Evolutionary conservation across 164 flowering plant genomes (phyloP), one percentile per base, ranked within the genome.

Genomic region (Chimonanthus salicifolius): DNA sequence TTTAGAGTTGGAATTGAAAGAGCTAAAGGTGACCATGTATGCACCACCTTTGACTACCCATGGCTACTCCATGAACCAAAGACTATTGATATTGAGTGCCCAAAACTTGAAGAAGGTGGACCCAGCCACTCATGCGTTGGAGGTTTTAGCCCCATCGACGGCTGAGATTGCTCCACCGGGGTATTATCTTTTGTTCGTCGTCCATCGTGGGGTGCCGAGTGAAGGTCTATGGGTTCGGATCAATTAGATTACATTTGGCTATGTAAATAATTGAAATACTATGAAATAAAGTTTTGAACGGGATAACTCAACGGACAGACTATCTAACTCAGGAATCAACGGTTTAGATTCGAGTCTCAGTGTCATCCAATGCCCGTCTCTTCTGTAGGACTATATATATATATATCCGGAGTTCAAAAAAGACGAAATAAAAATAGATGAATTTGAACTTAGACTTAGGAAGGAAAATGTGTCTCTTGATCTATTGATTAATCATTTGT

Each of bases 1-100:
- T 0, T 58, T 3, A 0, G 51, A 5, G 0, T 20, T 74, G 0
- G 44, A 20, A 0, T 64, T 4, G 33, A 6, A n/a, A 0, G 81
- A 88, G 5, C 0, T 89, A 0, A 77, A 77, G 83, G 87, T 94
- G 47, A 84, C 89, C 2, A 83, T 94, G 81, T 85, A 83, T 13
- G 64, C 83, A 0, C 97, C 97, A 0, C 89, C 98, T 0, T 94
- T 90, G 49, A 89, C 97, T 1, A 94, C 97, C 0, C 98, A 94
- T 54, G 92, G 97, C 1, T 87, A 74, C 72, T 87, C 96, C 2
- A 83, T 82, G 92, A 86, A 84, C 60, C 97, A 92, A 67, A 83
- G 98, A 74, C 69, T 90, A 77, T 9, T 92, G 11, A 5, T 75
- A 21, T 63, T 94, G 81, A 78, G 70, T 4, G 45, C 64, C 6